These are phyloP conservation scores for Aureoboletus auriporus DNA, from an alignment of 768 basidiomycete genomes.

Conservation along the genomic window DNA sequence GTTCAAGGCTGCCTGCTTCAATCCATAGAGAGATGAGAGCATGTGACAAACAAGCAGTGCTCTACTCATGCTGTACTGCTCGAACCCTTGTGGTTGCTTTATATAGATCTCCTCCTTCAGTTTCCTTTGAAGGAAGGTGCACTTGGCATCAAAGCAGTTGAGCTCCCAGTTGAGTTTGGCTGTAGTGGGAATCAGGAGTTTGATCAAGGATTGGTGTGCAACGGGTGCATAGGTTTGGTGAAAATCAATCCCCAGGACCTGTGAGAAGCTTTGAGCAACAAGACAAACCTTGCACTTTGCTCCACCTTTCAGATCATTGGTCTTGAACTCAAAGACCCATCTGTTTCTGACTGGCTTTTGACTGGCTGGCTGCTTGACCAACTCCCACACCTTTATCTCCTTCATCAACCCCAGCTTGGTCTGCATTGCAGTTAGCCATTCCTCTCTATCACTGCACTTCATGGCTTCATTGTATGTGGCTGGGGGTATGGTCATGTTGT, in stretches of 20 bases:
- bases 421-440: constrained; percentile 4
- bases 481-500: not conserved
- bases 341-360: not conserved
- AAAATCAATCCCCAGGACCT: not conserved
- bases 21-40: not conserved
- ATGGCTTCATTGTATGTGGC: constrained; percentile 1
- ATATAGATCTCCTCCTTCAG: constrained; percentile 29
- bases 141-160: not conserved
- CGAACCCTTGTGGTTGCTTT: constrained; percentile 31
- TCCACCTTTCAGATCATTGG: not conserved
- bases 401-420: not conserved
- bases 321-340: constrained; percentile 10
- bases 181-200: not conserved
- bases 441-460: not conserved
- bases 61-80: constrained; percentile 5
- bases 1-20: not conserved
- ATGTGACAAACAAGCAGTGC: not conserved
- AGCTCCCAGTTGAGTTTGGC: not conserved
- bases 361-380: not conserved
- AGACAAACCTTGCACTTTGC: not conserved
- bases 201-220: not conserved
- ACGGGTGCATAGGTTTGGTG: constrained; percentile 17
- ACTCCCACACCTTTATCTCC: constrained; percentile 4
- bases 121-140: not conserved
- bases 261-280: not conserved